These are phyloP conservation scores for Lophiostoma macrostomum DNA, from an alignment of 495 filamentous ascomycete species.

Conservation along the genomic window DNA sequence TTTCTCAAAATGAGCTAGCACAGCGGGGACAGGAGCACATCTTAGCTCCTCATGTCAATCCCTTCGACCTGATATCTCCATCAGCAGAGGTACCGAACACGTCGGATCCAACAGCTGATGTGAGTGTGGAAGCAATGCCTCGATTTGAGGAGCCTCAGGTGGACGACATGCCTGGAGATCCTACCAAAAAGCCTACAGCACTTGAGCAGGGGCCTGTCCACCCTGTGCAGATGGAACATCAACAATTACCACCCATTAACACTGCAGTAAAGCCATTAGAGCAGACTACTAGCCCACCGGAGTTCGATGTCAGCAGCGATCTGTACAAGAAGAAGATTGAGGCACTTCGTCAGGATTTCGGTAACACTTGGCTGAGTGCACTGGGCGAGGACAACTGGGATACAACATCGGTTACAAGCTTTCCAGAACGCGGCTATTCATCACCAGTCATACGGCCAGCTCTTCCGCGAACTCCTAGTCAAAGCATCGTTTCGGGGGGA, in stretches of 20 bases:
- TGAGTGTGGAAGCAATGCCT: not conserved
- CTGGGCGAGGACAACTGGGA: slow-evolving; percentile 75
- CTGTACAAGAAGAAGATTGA: slow-evolving; percentile 82
- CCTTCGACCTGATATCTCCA: slow-evolving; percentile 26
- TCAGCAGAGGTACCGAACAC: not conserved
- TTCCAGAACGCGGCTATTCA: slow-evolving; percentile 42
- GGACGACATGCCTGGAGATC: slow-evolving; percentile 15
- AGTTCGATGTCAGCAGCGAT: slow-evolving; percentile 71
- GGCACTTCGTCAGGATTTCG: slow-evolving; percentile 76
- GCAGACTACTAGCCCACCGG: slow-evolving; percentile 20
- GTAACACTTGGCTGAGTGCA: slow-evolving; percentile 78
- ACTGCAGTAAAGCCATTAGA: slow-evolving; percentile 10
- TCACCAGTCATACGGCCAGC: slow-evolving; percentile 29
- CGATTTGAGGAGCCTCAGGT: slow-evolving; percentile 15
- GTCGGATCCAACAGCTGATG: not conserved
- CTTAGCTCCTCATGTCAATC: slow-evolving; percentile 26
- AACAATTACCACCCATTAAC: slow-evolving; percentile 25
- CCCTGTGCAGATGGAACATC: not conserved
- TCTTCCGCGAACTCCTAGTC: slow-evolving; percentile 43
- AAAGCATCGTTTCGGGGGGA: slow-evolving; percentile 53
- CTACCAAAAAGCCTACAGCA: slow-evolving; percentile 9
- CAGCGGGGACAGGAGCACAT: not conserved
- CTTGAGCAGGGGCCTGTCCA: not conserved
- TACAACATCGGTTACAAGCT: slow-evolving; percentile 41
- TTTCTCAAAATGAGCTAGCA: slow-evolving; percentile 57